phyloP scores from a whole-genome alignment of 331 rosid genomes.

The Ulmus americana region DNA sequence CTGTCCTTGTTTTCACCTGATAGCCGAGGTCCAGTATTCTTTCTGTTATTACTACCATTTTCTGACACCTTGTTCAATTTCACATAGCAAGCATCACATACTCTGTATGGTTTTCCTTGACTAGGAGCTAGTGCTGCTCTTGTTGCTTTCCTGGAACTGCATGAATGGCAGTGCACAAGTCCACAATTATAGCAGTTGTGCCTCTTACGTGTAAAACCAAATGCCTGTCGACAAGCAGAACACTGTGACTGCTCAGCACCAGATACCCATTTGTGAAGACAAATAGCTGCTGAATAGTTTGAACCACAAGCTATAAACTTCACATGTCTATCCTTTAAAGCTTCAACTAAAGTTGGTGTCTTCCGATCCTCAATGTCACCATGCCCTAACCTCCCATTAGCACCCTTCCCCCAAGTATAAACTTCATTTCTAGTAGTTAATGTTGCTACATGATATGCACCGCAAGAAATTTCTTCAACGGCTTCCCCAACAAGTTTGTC shows the following conservation, averaged over 20 bases:
- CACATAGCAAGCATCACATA: slow-evolving; percentile 77
- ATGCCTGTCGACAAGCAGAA: slow-evolving; percentile 93
- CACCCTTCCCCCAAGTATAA: slow-evolving; percentile 99
- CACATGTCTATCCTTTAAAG: slow-evolving; percentile 81
- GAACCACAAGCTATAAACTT: slow-evolving; percentile 85
- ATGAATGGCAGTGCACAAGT: slow-evolving; percentile 95
- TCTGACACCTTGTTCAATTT: slow-evolving; percentile 82
- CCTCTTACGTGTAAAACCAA: slow-evolving; percentile 92
- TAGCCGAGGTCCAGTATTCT: slow-evolving; percentile 65
- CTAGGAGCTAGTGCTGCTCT: slow-evolving; percentile 88
- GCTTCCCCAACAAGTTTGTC: slow-evolving; percentile 65
- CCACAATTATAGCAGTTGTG: slow-evolving; percentile 98
- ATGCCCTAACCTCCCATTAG: slow-evolving; percentile 97
- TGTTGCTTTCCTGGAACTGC: slow-evolving; percentile 84
- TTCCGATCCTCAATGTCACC: slow-evolving; percentile 94
- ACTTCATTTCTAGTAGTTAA: slow-evolving; percentile 87
- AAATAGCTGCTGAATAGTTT: slow-evolving; percentile 78
- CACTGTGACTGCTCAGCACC: slow-evolving; percentile 95
- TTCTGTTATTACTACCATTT: slow-evolving; percentile 46
- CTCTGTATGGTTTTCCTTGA: slow-evolving; percentile 80
- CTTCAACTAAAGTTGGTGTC: slow-evolving; percentile 73
- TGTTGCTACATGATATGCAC: slow-evolving; percentile 88
- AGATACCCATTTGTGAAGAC: slow-evolving; percentile 98
- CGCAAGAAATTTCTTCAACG: slow-evolving; percentile 80
- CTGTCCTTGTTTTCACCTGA: slow-evolving; percentile 97